Percentiles rank a stretch among this genome's conserved stretches.
These are phyloP conservation scores for Orbilia quercus DNA, from an alignment of 2,329 filamentous ascomycete species.

Conservation along the genomic window DNA sequence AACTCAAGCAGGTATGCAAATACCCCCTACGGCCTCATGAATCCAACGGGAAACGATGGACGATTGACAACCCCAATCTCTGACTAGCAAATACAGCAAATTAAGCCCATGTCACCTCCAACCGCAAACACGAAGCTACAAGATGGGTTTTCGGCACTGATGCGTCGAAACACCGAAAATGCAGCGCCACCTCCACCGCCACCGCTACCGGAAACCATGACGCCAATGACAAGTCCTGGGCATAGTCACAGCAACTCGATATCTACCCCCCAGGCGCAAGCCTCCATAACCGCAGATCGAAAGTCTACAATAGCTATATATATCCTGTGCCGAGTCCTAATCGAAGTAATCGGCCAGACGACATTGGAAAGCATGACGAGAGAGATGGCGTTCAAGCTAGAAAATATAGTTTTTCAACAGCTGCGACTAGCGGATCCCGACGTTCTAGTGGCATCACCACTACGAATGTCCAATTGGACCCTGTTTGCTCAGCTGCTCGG, in stretches of 20 bases:
- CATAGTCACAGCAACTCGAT: slow-evolving; percentile 50
- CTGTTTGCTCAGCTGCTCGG: slow-evolving; percentile 92
- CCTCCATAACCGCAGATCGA: slow-evolving; percentile 73
- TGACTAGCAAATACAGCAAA: slow-evolving; percentile 41
- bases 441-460: slow-evolving; percentile 77
- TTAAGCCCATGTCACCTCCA: slow-evolving; percentile 46
- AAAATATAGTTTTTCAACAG: slow-evolving; percentile 96
- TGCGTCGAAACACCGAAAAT: slow-evolving; percentile 49
- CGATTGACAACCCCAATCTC: background rate
- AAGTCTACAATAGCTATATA: slow-evolving; percentile 95
- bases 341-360: slow-evolving; percentile 93
- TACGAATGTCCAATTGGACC: slow-evolving; percentile 94
- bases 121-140: slow-evolving; percentile 49
- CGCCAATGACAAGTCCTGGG: slow-evolving; percentile 40
- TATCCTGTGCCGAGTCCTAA: slow-evolving; percentile 89
- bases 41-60: background rate
- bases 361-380: slow-evolving; percentile 81
- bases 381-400: slow-evolving; percentile 93
- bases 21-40: background rate
- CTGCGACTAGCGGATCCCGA: slow-evolving; percentile 88
- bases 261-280: slow-evolving; percentile 55
- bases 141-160: slow-evolving; percentile 49
- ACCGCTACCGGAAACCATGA: slow-evolving; percentile 20
- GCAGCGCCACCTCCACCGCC: slow-evolving; percentile 15
- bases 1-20: slow-evolving; percentile 58